phyloP scores from a whole-genome alignment of 2,329 filamentous ascomycete genomes.

The Cercospora sesami region DNA sequence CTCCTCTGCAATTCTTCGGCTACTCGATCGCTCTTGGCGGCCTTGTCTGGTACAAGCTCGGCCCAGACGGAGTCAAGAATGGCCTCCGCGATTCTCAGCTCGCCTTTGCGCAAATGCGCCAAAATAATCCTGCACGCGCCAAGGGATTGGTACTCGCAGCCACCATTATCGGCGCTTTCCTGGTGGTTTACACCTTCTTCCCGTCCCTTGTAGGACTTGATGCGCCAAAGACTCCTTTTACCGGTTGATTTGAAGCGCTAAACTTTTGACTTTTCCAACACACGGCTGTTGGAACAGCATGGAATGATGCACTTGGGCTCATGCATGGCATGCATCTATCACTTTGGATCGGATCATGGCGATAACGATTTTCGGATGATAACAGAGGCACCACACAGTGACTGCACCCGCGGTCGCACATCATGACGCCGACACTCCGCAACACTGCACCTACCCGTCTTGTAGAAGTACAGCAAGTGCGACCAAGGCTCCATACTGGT shows the following conservation, averaged over 20 bases:
- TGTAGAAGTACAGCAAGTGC: not conserved
- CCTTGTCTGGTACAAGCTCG: constrained; percentile 85
- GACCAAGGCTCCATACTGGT: not conserved
- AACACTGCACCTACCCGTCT: not conserved
- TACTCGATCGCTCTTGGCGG: constrained; percentile 77
- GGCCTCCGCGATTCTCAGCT: constrained; percentile 71
- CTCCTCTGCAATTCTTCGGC: constrained; percentile 75
- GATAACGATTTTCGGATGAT: not conserved
- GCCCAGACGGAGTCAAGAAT: constrained; percentile 77
- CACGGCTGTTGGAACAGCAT: not conserved
- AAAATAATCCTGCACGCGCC: constrained; percentile 71
- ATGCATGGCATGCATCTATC: not conserved
- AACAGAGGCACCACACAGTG: not conserved
- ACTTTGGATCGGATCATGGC: not conserved
- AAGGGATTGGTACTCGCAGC: constrained; percentile 48
- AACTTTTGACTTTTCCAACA: not conserved
- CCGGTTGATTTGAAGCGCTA: not conserved
- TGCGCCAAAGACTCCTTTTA: constrained; percentile 21
- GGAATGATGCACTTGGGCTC: not conserved
- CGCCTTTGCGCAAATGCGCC: constrained; percentile 83
- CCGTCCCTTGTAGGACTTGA: constrained; percentile 8
- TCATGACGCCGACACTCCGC: not conserved
- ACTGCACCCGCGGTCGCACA: not conserved
- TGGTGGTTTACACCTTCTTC: constrained; percentile 5
- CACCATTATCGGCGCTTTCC: constrained; percentile 1